Base-by-base conservation (phyloP, 371 early-diverging fungal species). In the Actinomortierella ambigua region DNA sequence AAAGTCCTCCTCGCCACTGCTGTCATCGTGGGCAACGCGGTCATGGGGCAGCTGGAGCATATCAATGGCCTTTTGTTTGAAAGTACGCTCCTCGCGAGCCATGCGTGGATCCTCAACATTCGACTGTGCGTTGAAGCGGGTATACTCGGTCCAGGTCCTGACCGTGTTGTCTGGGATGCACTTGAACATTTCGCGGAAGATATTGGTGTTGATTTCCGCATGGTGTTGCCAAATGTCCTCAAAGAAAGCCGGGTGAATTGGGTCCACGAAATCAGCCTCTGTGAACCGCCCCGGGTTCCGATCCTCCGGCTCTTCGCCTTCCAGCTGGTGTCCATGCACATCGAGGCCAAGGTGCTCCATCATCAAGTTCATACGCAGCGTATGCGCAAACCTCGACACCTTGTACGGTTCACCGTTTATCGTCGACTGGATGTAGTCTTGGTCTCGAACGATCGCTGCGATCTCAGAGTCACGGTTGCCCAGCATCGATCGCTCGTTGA, bases 401-500 rank as follows among this genome's bases (percentile, higher is more conserved):
- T 89, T 75, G 75, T 87, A 89, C 76, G 83, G 80, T 23, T 87
- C 61, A 2, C 90, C 92, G 63, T 90, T 79, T 93, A 95, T 91
- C 20, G 81, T 82, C 0, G 90, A 84, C 15, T 79, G 71, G 6
- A 96, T 83, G 42, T 80, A 81, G 53, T 88, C 84, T 22, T 86
- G 82, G 67, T 95, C 96, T 71, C 92, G 88, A 22, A 95, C 81
- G 5, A 94, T 59, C 61, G 92, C 83, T 11, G 93, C 93, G 39
- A 95, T 82, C 80, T 98, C 98, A 0, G 95, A 93, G 65, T 98
- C 98, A 47, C 96, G 88, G 55, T 90, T 88, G 8, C 98, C 98
- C 24, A 90, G 75, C 82, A 90, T 88, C 1, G 93, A 93, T 22
- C 97, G 85, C 73, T 94, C 94, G 75, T 98, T 98, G 69, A 97